A percentile compares a stretch with the other conserved stretches of the same genome.
Conservation (phyloP, 257 asterid species). For the Solanum stenotomum region DNA sequence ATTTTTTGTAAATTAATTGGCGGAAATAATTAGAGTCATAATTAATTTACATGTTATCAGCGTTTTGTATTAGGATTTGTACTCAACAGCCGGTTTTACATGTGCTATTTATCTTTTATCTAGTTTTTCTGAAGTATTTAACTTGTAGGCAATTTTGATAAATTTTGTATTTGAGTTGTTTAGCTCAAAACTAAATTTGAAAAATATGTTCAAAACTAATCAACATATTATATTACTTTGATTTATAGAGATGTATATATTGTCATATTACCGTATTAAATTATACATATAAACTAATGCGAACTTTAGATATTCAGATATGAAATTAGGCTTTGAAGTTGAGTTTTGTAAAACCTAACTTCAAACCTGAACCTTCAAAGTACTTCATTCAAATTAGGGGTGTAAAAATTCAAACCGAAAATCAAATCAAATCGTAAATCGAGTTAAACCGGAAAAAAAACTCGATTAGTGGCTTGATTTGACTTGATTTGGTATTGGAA, state of each 20-base stretch:
- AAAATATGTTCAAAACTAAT: background rate
- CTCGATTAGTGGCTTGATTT: too few relatives aligned
- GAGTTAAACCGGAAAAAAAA: too few relatives aligned
- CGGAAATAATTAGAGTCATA: background rate
- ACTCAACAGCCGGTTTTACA: background rate
- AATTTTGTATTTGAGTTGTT: background rate
- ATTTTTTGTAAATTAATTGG: background rate
- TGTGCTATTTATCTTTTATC: background rate
- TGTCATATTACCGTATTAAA: background rate
- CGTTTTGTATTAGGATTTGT: background rate
- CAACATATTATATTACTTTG: background rate
- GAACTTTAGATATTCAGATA: background rate
- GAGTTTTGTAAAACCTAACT: background rate
- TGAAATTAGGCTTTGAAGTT: background rate
- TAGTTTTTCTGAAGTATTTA: background rate
- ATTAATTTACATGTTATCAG: too few relatives aligned
- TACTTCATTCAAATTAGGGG: too few relatives aligned
- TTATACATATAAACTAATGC: background rate
- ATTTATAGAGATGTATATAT: background rate
- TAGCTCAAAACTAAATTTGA: background rate
- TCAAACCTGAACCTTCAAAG: background rate
- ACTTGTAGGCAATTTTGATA: background rate
- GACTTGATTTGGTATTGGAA: too few relatives aligned
- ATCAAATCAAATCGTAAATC: fast-evolving
- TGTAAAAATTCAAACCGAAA: fast-evolving